Evolutionary conservation across 495 filamentous ascomycete genomes (phyloP), one percentile per base, ranked within the genome.

Genomic region (Trypethelium eluteriae): DNA sequence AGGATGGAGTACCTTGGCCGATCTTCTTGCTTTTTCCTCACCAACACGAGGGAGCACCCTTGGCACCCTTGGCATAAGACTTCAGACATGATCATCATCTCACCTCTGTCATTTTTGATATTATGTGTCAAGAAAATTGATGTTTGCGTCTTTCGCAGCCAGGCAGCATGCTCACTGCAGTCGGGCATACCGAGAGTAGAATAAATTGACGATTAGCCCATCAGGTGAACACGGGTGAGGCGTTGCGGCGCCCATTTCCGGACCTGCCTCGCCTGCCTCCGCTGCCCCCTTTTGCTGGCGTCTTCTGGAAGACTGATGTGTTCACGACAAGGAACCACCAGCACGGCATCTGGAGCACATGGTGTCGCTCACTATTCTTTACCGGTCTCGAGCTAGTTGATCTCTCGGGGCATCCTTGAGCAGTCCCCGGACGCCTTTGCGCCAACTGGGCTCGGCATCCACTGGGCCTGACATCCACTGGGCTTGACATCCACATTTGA

Each of bases 161-260:
- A 53, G 7, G 49, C 49, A 53, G 49, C 49, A 14, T 14, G 7
- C 10, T 36, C 6, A 35, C 18, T 14, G 41, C 34, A 10, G 53
- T 2, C 34, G 14, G 11, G 25, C 25, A 6, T 11, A 32, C 25
- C 36, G 53, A 36, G 53, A 35, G 34, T 34, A 14, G 41, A 44
- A 14, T 14, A 44, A 14, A 44, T 44, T 7, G 7, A 7, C 53
- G 32, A 36, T 18, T 14, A 14, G 7, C 5, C n/a, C 6, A 36
- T 59, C 18, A 59, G 32, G 53, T 18, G 53, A 18, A 36, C 53
- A 59, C 6, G 53, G 14, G 36, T n/a, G 49, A 59, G 53, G 53
- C 53, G 53, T 36, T 59, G 53, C 36, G 53, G 53, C 53, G 53
- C 32, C 6, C 53, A 59, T 9, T 7, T 59, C 53, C 11, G 36